Base-by-base conservation (phyloP, 371 early-diverging fungal species). In the Gilbertella persicaria region DNA sequence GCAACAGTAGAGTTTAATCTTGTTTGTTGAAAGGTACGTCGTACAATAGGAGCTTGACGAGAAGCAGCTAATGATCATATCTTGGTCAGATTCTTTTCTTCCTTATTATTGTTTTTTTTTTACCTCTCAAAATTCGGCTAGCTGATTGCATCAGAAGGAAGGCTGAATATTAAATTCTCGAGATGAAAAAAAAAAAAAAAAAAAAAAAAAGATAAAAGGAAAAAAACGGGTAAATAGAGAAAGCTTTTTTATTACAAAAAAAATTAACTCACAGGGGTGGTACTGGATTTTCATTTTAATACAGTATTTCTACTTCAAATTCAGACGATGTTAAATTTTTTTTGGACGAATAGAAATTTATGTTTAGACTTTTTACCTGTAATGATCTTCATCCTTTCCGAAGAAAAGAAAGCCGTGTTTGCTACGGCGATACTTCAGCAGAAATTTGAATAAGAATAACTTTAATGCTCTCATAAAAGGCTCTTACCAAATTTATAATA, bases 41-140 rank as follows among this genome's bases (percentile, higher is more conserved):
- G 53, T 9, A 62, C 63, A 50, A 50, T 26, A 25, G 63, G 63
- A n/a, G 62, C 6, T 44, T 60, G 60, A 24, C 60, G 54, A 33
- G 21, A 45, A 39, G 50, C 46, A 50, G 45, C 60, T 60, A 38
- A 17, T n/a, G n/a, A 48, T 29, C 17, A 12, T 21, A 40, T 37
- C 14, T 24, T 21, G 17, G 16, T 28, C 17, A 19, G 35, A 14
- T 7, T 53, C 16, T 13, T 10, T 7, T 19, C 17, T 3, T 10
- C n/a, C n/a, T 10, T 8, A 45, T 7, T 7, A 43, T 5, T 20
- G 0, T 20, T 26, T 7, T 6, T 10, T 24, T 17, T 26, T 24
- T 51, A 58, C 58, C 58, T 58, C 58, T 50, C 25, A 51, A 45
- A 21, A 45, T 36, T 23, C 40, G 37, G 21, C 46, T 41, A 23